Evolutionary conservation across 768 basidiomycete species (phyloP), one percentile per base, ranked within the genome.

Genomic region (Boletus vermiculosoides): DNA sequence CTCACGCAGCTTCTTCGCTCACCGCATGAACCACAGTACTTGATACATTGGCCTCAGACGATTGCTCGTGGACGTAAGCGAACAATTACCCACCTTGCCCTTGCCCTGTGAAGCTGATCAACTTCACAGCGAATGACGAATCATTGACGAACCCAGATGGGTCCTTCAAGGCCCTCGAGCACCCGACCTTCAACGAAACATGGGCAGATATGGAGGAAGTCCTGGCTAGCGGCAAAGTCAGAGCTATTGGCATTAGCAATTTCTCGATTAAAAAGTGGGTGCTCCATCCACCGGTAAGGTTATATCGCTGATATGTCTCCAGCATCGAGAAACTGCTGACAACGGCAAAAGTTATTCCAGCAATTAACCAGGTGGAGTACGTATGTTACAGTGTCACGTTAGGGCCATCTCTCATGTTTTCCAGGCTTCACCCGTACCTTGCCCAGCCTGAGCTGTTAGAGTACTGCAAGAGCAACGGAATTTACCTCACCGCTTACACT

Each of bases 401-500:
- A 7, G 37, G 31, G 15, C n/a, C n/a, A 18, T 22, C 48, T 25
- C 54, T 72, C 53, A 52, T 71, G 20, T 84, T 4, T 33, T 46
- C 28, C 30, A 53, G 46, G 25, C 46, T 52, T 5, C 90, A 92
- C 70, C 88, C 88, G 5, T 87, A 85, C 71, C 78, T 88, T 56
- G 79, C 82, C 7, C 85, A 89, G 63, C 74, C 79, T 30, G 78
- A 82, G 74, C 23, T 61, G 33, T 33, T 61, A 37, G 77, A 79
- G 55, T 83, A 78, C 68, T 87, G 86, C 76, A 66, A 73, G 42
- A 64, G 67, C 56, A 83, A 86, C 64, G 86, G 84, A 47, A 90
- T 92, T 66, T 76, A 80, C 18, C 64, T 89, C 54, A 86, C 88
- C 20, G 87, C 88, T 12, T 93, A 90, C 75, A 77, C 74, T 73